Evolutionary conservation across 306 rosid species (phyloP).

Genomic region (Vicia villosa): DNA sequence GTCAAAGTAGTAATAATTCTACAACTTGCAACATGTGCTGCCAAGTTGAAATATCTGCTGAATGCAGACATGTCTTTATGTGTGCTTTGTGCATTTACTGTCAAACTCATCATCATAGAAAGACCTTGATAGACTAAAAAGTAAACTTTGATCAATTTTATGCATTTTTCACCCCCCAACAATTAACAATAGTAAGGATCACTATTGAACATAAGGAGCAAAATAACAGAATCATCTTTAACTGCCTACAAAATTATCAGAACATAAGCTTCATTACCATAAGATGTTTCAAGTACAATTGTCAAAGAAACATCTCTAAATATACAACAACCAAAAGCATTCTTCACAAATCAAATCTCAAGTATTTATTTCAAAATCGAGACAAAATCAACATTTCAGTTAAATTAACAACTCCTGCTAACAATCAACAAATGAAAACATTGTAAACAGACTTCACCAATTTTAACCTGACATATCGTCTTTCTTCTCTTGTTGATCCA

Average conservation of each 20-base stretch:
- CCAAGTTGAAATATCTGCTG: too few relatives aligned
- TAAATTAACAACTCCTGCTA: background rate
- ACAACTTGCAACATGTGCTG: too few relatives aligned
- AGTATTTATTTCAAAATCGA: slow-evolving; percentile 17
- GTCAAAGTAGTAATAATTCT: too few relatives aligned
- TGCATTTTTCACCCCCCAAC: background rate
- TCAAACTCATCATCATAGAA: too few relatives aligned
- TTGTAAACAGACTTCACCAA: background rate
- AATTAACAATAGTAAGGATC: background rate
- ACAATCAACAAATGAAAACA: background rate
- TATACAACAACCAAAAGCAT: background rate
- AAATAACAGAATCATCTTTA: background rate
- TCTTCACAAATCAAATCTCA: slow-evolving; percentile 13
- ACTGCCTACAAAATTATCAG: background rate
- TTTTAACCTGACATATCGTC: background rate
- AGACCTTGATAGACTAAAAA: too few relatives aligned
- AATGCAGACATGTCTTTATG: too few relatives aligned
- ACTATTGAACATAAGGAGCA: background rate
- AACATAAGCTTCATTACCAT: background rate
- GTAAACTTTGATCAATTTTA: too few relatives aligned
- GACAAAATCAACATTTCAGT: background rate
- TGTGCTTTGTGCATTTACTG: too few relatives aligned
- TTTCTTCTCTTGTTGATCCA: too few relatives aligned
- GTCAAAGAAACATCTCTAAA: background rate
- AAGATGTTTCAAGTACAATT: background rate